These are phyloP conservation scores for Suillus tomentosus DNA, from an alignment of 768 basidiomycete species.

Conservation along the genomic window DNA sequence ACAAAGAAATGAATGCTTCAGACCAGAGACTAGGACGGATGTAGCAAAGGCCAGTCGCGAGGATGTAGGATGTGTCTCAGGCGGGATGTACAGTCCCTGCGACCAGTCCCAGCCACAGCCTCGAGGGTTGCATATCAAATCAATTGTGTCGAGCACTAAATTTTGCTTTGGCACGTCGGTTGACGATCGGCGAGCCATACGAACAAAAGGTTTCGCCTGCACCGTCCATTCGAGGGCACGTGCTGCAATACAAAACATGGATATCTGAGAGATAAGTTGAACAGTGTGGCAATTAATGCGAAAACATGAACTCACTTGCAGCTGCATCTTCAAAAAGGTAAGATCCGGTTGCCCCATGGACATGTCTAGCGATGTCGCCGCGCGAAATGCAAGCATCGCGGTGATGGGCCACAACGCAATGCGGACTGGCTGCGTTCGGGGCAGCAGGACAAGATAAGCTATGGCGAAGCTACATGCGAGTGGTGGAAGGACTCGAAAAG, in stretches of 20 bases:
- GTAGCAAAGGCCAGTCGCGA: slow-evolving; percentile 41
- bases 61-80: slow-evolving; percentile 41
- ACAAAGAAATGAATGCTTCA: slow-evolving; percentile 40
- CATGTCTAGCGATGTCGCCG: slow-evolving; percentile 25
- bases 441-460: slow-evolving; percentile 52
- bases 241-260: slow-evolving; percentile 12
- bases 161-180: neutral
- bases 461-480: slow-evolving; percentile 47
- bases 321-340: slow-evolving; percentile 12
- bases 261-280: slow-evolving; percentile 13
- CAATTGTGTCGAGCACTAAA: slow-evolving; percentile 41
- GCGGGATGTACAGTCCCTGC: slow-evolving; percentile 26
- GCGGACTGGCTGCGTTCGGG: slow-evolving; percentile 45
- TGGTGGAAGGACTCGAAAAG: slow-evolving; percentile 42
- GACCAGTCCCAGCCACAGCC: slow-evolving; percentile 69
- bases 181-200: slow-evolving; percentile 10
- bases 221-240: slow-evolving; percentile 25
- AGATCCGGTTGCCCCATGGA: slow-evolving; percentile 4
- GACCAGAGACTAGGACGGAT: slow-evolving; percentile 34
- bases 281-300: neutral
- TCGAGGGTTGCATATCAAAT: slow-evolving; percentile 53
- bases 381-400: slow-evolving; percentile 43
- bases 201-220: slow-evolving; percentile 16
- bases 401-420: slow-evolving; percentile 49
- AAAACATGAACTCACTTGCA: slow-evolving; percentile 15